Base-by-base conservation (phyloP, 1,284 basidiomycete genomes). In the Trichosporon sp. region DNA sequence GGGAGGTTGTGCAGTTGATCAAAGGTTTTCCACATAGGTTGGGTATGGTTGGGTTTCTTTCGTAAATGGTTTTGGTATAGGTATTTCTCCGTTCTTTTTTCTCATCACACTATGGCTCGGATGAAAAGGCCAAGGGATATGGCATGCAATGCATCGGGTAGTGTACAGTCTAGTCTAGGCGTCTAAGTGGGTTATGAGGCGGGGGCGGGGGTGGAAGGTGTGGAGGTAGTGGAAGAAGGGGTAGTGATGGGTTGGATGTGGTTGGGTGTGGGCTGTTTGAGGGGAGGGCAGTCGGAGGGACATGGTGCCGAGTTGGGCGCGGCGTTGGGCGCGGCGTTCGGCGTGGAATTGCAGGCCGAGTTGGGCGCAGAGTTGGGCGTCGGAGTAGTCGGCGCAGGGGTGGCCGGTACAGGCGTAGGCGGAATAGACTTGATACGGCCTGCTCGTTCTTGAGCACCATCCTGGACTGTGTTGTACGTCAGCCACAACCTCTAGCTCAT, bases 361-460 rank as follows among this genome's bases (percentile, higher is more conserved):
- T n/a, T n/a, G n/a, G n/a, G n/a, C n/a, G n/a, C n/a, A n/a, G n/a
- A n/a, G n/a, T n/a, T n/a, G n/a, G n/a, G n/a, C n/a, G n/a, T n/a
- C n/a, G n/a, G n/a, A n/a, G 34, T 4, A 7, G 33, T 37, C 10
- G 34, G 34, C 34, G 34, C 5, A 3, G 34, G 34, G 13, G 34
- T 34, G 8, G 8, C 14, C 8, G 33, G 33, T 14, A n/a, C 46
- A 25, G 13, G 46, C 46, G 27, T 54, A 4, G 46, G 23, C 23
- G 46, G 46, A 3, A 16, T 29, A 9, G 49, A 27, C 37, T 59
- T 40, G 8, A 40, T 60, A 59, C 83, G 67, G 16, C 84, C 84
- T 0, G 81, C 82, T 0, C 94, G 84, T 79, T 97, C 94, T 59
- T 91, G 82, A 25, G 81, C 81, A 11, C 85, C 90, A 73, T 96